phyloP scores from a whole-genome alignment of 1,284 basidiomycete species.

The Apiotrichum gamsii region DNA sequence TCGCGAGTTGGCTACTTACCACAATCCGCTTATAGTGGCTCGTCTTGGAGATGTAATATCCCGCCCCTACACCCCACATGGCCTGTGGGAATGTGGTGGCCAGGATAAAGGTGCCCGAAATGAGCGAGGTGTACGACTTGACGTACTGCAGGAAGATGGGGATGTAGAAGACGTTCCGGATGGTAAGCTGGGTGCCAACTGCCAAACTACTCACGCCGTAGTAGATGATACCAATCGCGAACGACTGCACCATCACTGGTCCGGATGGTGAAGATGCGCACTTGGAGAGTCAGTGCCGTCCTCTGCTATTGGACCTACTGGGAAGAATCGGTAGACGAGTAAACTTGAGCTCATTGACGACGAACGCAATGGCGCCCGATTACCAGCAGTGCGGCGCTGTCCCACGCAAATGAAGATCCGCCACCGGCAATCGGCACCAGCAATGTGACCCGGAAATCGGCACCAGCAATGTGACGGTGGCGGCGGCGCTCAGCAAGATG shows the following conservation, averaged over 20 bases:
- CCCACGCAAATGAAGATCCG: constrained; percentile 33
- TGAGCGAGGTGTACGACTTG: constrained; percentile 24
- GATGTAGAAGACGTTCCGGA: constrained; percentile 31
- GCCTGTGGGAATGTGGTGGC: constrained; percentile 29
- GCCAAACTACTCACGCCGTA: too few species aligned
- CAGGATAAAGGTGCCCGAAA: constrained; percentile 26
- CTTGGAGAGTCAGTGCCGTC: constrained; percentile 18
- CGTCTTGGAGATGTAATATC: constrained; percentile 22
- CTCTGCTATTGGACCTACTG: too few species aligned
- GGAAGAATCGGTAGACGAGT: constrained; percentile 32
- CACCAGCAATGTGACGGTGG: constrained; percentile 31
- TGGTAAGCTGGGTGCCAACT: neutral
- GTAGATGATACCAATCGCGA: constrained; percentile 32
- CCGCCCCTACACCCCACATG: constrained; percentile 18
- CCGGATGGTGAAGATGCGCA: constrained; percentile 25
- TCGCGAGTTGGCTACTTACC: too few species aligned
- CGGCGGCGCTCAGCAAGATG: constrained; percentile 22
- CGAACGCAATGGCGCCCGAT: constrained; percentile 22
- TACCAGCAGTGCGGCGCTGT: constrained; percentile 22
- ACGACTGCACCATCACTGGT: constrained; percentile 26
- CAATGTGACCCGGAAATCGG: constrained; percentile 31
- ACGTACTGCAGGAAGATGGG: constrained; percentile 37
- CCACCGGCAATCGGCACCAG: constrained; percentile 40
- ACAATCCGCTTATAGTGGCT: constrained; percentile 29
- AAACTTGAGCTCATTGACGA: constrained; percentile 14